These are phyloP conservation scores for Berberis vulgaris DNA, from an alignment of 164 flowering plant species.

Conservation along the genomic window DNA sequence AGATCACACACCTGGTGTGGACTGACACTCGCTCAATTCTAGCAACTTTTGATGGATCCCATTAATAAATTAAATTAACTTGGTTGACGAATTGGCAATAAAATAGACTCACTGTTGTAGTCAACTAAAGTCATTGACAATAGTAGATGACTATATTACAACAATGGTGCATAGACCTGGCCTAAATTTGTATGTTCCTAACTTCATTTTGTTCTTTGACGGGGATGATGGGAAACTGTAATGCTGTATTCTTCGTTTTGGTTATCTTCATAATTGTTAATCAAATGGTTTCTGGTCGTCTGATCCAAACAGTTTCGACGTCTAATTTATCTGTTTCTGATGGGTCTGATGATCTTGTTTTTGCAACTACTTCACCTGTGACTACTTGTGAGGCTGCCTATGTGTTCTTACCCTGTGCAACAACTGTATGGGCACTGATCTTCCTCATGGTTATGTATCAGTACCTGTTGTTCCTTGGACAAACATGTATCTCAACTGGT, in stretches of 20 bases:
- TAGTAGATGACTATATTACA: too few species aligned
- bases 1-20: too few species aligned
- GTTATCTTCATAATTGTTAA: neutral
- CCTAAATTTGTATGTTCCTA: too few species aligned
- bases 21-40: too few species aligned
- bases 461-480: slow-evolving; percentile 25
- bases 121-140: too few species aligned
- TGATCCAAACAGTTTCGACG: neutral
- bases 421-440: slow-evolving; percentile 29
- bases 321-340: slow-evolving; percentile 4
- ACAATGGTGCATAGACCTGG: too few species aligned
- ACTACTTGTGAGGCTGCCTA: slow-evolving; percentile 27
- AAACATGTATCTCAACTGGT: slow-evolving; percentile 27
- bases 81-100: too few species aligned
- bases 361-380: neutral
- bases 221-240: neutral
- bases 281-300: slow-evolving; percentile 1
- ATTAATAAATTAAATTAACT: too few species aligned
- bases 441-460: slow-evolving; percentile 39
- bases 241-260: neutral
- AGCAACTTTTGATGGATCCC: too few species aligned
- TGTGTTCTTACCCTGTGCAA: slow-evolving; percentile 46
- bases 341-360: neutral
- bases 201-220: neutral
- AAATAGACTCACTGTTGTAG: too few species aligned